These are phyloP conservation scores for Wickerhamomyces kurtzmanii DNA, from an alignment of 805 yeast genomes.

Conservation along the genomic window DNA sequence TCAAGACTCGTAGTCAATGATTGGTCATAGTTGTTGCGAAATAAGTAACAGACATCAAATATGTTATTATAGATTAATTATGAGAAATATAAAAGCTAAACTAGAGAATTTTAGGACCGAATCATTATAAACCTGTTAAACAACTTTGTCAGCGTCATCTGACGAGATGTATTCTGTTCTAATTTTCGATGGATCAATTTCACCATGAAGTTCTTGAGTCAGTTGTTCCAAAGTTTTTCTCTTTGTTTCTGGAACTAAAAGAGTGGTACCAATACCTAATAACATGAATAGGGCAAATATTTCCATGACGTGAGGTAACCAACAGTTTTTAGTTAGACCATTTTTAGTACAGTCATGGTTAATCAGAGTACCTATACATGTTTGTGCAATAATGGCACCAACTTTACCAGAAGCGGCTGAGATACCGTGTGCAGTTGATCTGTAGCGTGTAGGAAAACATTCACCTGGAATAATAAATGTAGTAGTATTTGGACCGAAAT, in stretches of 20 bases:
- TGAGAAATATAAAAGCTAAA: too few species aligned
- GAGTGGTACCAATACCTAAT: slow-evolving; percentile 55
- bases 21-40: too few species aligned
- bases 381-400: slow-evolving; percentile 90
- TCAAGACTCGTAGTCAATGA: too few species aligned
- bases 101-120: too few species aligned
- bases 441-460: slow-evolving; percentile 87
- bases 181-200: slow-evolving; percentile 41
- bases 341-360: slow-evolving; percentile 66
- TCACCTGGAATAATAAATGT: slow-evolving; percentile 91
- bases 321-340: slow-evolving; percentile 47
- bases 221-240: slow-evolving; percentile 84
- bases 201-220: slow-evolving; percentile 75
- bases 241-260: slow-evolving; percentile 83
- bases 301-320: slow-evolving; percentile 88
- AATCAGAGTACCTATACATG: slow-evolving; percentile 75
- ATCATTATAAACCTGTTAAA: too few species aligned
- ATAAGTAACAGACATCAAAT: too few species aligned
- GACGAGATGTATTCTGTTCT: slow-evolving; percentile 5
- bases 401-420: slow-evolving; percentile 89
- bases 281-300: slow-evolving; percentile 90
- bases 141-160: too few species aligned
- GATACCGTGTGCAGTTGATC: slow-evolving; percentile 93
- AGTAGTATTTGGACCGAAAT: slow-evolving; percentile 90
- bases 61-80: too few species aligned